Conservation (phyloP, 2,329 filamentous ascomycete species). For the Ophiostoma montium region DNA sequence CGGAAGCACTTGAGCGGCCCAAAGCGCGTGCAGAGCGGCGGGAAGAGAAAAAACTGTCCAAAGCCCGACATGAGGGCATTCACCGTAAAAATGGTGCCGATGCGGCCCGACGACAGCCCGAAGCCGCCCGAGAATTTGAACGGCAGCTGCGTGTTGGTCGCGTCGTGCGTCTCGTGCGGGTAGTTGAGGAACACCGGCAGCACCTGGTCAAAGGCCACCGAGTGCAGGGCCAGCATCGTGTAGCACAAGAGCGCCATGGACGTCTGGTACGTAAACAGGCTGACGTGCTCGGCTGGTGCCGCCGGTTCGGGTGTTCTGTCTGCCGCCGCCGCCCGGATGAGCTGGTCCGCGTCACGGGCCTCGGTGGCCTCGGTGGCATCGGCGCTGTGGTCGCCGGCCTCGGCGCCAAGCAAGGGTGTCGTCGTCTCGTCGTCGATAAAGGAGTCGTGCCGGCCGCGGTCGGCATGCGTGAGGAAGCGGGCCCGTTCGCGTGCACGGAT, state of each 20-base stretch:
- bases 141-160: conserved; percentile 49
- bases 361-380: neutral
- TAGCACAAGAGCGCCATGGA: conserved; percentile 49
- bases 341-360: conserved; percentile 12
- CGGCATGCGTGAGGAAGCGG: neutral
- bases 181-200: conserved; percentile 83
- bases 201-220: conserved; percentile 73
- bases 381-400: conserved; percentile 9
- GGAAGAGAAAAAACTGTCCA: conserved; percentile 78
- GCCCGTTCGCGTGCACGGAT: neutral
- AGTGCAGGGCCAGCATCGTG: conserved; percentile 67
- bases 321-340: neutral
- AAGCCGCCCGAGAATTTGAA: conserved; percentile 78
- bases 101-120: conserved; percentile 55
- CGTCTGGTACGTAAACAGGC: conserved; percentile 20
- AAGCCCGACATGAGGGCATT: conserved; percentile 70
- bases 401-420: conserved; percentile 34
- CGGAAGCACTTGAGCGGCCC: conserved; percentile 65
- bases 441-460: conserved; percentile 12
- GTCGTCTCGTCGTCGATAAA: conserved; percentile 42
- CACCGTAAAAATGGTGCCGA: conserved; percentile 73
- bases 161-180: conserved; percentile 37
- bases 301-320: neutral
- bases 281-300: neutral
- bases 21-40: conserved; percentile 54